Evolutionary conservation across 2,329 filamentous ascomycete species (phyloP), one percentile per base, ranked within the genome.

Genomic region (Hymenoscyphus fructigenus): DNA sequence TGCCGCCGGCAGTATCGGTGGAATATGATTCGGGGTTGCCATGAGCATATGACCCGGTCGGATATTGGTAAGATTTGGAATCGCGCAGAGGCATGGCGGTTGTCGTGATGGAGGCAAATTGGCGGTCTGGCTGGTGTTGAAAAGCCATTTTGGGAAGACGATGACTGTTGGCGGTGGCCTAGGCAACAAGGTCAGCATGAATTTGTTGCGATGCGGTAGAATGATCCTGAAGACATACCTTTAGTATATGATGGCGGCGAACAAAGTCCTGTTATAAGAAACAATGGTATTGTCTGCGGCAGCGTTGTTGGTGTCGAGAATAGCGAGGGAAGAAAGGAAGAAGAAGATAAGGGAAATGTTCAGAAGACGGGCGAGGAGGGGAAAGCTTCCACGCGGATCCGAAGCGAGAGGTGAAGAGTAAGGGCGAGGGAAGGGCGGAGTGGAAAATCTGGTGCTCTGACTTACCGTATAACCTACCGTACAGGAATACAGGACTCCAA

Each of bases 111-210:
- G 59, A 23, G 59, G 44, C 47, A 41, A 55, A 14, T 38, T 20
- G 41, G 14, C 32, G 26, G 44, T 29, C 47, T 32, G 59, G 15
- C 47, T 61, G 44, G 50, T 56, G 5, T 29, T 44, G 58, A 20
- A 17, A 41, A 7, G 59, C 23, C 47, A 55, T 28, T 3, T 17
- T 26, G 23, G 20, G 7, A 23, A 26, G n/a, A 55, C 26, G 59
- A 38, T 32, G 36, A 61, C 38, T 56, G 44, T 38, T 38, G 41
- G n/a, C n/a, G n/a, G n/a, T 28, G n/a, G 12, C n/a, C 38, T 61
- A 61, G 59, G 29, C 44, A 61, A 47, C 44, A n/a, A 26, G 58
- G 58, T 61, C 44, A 61, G 59, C 34, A 41, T 14, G 12, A 34
- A 34, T 17, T 38, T 32, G 28, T 28, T 50, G 10, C 14, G 38